Percentiles rank a stretch among this genome's conserved stretches.
Conservation (phyloP, 1,284 basidiomycete genomes). For the Pyrrhoderma noxium region DNA sequence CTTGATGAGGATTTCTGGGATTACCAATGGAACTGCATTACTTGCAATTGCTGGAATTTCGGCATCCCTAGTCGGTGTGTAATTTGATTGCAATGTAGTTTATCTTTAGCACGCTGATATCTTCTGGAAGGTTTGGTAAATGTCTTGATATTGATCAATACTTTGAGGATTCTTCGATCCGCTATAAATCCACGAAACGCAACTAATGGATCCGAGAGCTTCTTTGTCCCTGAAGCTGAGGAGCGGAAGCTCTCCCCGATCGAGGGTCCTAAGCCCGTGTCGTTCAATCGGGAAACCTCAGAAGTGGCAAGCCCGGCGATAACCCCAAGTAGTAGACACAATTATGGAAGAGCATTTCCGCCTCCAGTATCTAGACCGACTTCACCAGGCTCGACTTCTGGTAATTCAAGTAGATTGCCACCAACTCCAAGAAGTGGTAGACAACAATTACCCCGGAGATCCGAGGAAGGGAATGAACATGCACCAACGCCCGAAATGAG, state of each 20-base stretch:
- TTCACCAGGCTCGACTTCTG: constrained; percentile 9
- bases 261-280: constrained; percentile 11
- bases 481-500: constrained; percentile 10
- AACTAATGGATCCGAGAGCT: constrained; percentile 14
- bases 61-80: constrained; percentile 11
- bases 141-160: constrained; percentile 58
- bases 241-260: constrained; percentile 14
- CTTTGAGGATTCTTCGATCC: constrained; percentile 54
- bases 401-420: constrained; percentile 4
- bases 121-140: constrained; percentile 47
- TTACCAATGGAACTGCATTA: constrained; percentile 8
- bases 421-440: constrained; percentile 3
- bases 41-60: constrained; percentile 23
- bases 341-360: constrained; percentile 14
- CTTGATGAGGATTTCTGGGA: constrained; percentile 11
- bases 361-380: constrained; percentile 6
- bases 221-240: constrained; percentile 16
- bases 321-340: constrained; percentile 4
- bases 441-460: background rate
- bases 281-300: background rate
- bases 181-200: constrained; percentile 29
- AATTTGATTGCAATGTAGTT: background rate
- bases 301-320: background rate
- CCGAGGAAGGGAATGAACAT: constrained; percentile 5
- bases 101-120: constrained; percentile 1